These are phyloP conservation scores for Tarenaya hassleriana DNA, from an alignment of 345 rosid genomes.

Conservation along the genomic window DNA sequence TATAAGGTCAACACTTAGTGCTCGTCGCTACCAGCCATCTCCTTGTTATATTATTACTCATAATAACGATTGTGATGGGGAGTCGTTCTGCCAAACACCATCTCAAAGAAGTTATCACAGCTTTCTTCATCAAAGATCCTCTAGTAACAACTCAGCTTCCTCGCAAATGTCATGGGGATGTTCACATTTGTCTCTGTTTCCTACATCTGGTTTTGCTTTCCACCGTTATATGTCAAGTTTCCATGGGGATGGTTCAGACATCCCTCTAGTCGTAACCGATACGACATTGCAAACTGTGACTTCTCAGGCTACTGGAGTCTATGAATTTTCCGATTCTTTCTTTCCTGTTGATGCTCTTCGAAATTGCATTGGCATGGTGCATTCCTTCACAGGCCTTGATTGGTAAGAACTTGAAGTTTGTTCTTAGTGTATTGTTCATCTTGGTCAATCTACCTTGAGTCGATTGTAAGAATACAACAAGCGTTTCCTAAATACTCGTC, in stretches of 20 bases:
- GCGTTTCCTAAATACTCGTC: neutral
- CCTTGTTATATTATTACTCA: slow-evolving; percentile 35
- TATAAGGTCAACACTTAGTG: slow-evolving; percentile 36
- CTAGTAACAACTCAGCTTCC: slow-evolving; percentile 24
- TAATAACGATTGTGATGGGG: slow-evolving; percentile 30
- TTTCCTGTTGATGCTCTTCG: slow-evolving; percentile 58
- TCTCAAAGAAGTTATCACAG: slow-evolving; percentile 28
- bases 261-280: slow-evolving; percentile 38
- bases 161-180: slow-evolving; percentile 25
- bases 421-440: neutral
- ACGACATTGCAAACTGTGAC: slow-evolving; percentile 42
- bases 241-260: slow-evolving; percentile 37
- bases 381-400: slow-evolving; percentile 49
- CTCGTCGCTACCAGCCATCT: slow-evolving; percentile 33
- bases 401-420: slow-evolving; percentile 36
- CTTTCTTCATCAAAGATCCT: slow-evolving; percentile 33
- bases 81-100: slow-evolving; percentile 22
- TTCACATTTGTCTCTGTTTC: slow-evolving; percentile 25
- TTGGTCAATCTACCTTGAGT: neutral
- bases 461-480: neutral
- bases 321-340: slow-evolving; percentile 73
- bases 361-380: slow-evolving; percentile 57
- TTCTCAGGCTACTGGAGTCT: slow-evolving; percentile 41
- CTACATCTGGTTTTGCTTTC: slow-evolving; percentile 34
- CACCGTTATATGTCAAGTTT: slow-evolving; percentile 54